Conservation (phyloP, 176 grass and related monocot genomes). For the Thalia dealbata region DNA sequence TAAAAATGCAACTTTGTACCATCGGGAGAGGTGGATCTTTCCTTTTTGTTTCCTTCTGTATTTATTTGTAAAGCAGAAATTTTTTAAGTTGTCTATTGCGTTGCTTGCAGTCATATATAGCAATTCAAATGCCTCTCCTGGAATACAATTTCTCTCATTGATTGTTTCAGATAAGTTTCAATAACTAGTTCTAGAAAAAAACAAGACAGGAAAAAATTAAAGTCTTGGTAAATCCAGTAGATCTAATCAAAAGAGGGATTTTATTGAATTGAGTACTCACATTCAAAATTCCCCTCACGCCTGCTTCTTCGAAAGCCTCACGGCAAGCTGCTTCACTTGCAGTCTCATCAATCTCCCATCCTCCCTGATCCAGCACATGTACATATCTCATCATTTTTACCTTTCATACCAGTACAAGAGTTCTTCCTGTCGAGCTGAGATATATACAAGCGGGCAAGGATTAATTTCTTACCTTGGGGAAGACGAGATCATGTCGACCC, state of each 20-base stretch:
- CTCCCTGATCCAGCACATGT: slow-evolving; percentile 36
- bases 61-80: no score
- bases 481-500: slow-evolving; percentile 60
- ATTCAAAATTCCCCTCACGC: slow-evolving; percentile 60
- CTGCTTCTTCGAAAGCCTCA: slow-evolving; percentile 83
- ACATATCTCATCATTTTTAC: not conserved
- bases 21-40: no score
- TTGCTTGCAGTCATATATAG: no score
- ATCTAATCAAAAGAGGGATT: not conserved
- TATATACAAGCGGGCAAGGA: not conserved
- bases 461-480: slow-evolving; percentile 64
- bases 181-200: no score
- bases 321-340: slow-evolving; percentile 60
- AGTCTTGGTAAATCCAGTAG: slow-evolving; percentile 4
- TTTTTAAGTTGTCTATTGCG: no score
- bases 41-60: no score
- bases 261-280: slow-evolving; percentile 23
- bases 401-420: not conserved
- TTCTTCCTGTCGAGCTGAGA: not conserved
- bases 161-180: no score
- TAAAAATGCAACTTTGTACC: no score
- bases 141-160: no score
- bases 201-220: no score
- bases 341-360: slow-evolving; percentile 87
- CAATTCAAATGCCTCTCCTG: no score